phyloP scores from a whole-genome alignment of 371 early-diverging fungal genomes.

The Mortierella sp. region DNA sequence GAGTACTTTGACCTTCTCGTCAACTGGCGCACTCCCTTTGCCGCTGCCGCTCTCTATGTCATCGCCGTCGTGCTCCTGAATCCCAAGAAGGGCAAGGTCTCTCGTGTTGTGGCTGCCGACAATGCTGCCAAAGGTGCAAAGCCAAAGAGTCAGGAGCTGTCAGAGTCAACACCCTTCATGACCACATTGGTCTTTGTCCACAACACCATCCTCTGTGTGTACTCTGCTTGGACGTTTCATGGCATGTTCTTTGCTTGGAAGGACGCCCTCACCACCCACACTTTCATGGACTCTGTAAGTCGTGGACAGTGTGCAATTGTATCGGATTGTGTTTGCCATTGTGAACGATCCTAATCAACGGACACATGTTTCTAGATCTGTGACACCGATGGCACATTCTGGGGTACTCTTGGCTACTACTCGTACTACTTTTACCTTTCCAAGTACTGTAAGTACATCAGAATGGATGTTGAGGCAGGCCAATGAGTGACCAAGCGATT shows the following conservation, averaged over 20 bases:
- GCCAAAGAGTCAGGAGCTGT: conserved; percentile 30
- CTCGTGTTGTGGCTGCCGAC: conserved; percentile 50
- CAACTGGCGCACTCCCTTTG: conserved; percentile 53
- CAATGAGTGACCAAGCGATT: no score
- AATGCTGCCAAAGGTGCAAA: conserved; percentile 23
- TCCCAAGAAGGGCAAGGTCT: conserved; percentile 54
- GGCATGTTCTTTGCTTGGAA: conserved; percentile 53
- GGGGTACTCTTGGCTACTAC: conserved; percentile 65
- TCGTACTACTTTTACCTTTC: conserved; percentile 75
- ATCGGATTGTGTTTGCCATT: no score
- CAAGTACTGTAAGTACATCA: conserved; percentile 74
- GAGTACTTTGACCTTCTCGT: conserved; percentile 51
- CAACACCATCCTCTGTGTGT: conserved; percentile 66
- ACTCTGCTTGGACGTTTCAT: conserved; percentile 65
- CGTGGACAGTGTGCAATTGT: no score
- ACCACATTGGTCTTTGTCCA: conserved; percentile 67
- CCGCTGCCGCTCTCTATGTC: conserved; percentile 36
- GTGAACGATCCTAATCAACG: no score
- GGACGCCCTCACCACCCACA: conserved; percentile 33
- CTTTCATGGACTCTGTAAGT: conserved; percentile 56
- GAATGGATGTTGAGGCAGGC: no score
- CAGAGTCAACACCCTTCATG: conserved; percentile 49
- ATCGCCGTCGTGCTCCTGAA: conserved; percentile 47
- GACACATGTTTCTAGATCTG: conserved; percentile 46
- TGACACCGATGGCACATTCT: conserved; percentile 60